A percentile compares a stretch with the other conserved stretches of the same genome.
phyloP scores from a whole-genome alignment of 116 monocot species.

The Iris pallida region DNA sequence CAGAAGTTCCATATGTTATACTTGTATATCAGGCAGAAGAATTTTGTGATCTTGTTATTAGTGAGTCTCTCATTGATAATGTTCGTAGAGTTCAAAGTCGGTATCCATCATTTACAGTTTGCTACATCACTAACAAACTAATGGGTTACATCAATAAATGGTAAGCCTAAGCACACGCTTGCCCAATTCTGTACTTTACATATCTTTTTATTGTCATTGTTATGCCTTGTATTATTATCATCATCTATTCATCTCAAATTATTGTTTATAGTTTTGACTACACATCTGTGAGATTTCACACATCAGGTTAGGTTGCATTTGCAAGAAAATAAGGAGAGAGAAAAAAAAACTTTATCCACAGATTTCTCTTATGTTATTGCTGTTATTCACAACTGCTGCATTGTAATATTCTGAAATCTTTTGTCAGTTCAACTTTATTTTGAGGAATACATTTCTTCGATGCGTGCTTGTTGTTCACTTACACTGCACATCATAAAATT shows the following conservation, averaged over 20 bases:
- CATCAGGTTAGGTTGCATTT: too few species aligned
- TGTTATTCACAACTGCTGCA: constrained; percentile 67
- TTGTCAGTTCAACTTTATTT: too few species aligned
- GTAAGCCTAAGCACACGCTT: constrained; percentile 30
- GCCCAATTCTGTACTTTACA: not conserved
- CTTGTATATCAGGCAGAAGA: constrained; percentile 77
- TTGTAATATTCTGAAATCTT: constrained; percentile 67
- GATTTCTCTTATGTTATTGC: constrained; percentile 32
- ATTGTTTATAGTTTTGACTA: too few species aligned
- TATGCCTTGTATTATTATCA: not conserved
- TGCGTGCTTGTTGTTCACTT: too few species aligned
- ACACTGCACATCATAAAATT: too few species aligned
- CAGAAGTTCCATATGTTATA: constrained; percentile 59
- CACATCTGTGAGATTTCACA: too few species aligned
- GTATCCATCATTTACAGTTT: constrained; percentile 71
- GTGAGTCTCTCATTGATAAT: constrained; percentile 49
- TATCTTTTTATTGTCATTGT: not conserved
- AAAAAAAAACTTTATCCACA: too few species aligned
- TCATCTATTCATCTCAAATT: too few species aligned
- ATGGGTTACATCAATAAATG: constrained; percentile 74
- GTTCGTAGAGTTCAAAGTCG: constrained; percentile 47
- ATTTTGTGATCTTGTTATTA: constrained; percentile 69
- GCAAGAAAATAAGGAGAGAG: too few species aligned
- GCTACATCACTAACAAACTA: constrained; percentile 70
- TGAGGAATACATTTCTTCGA: too few species aligned